Evolutionary conservation across 2,329 filamentous ascomycete species (phyloP).

Genomic region (Colletotrichum tabaci): DNA sequence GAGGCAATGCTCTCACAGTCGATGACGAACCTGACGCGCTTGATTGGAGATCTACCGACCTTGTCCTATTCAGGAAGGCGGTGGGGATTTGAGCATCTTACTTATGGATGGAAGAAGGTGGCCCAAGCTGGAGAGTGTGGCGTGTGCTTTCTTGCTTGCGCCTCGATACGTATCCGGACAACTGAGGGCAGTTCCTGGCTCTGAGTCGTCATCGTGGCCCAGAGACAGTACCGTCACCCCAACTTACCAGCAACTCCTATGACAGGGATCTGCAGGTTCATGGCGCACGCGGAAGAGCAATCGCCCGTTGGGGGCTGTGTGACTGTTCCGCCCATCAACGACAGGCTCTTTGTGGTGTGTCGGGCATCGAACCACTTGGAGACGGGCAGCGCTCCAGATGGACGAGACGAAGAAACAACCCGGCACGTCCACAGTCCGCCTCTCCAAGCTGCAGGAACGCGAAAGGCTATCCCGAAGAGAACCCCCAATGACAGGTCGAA

Average conservation of each 20-base stretch:
- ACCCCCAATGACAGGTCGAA: conserved; percentile 3
- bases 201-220: not conserved
- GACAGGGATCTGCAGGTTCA: conserved; percentile 16
- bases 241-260: not conserved
- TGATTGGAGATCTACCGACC: conserved; percentile 33
- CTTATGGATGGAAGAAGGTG: not conserved
- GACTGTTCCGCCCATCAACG: not conserved
- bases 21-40: conserved; percentile 41
- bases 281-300: conserved; percentile 19
- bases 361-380: not conserved
- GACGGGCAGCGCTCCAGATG: conserved; percentile 10
- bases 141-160: conserved; percentile 14
- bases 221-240: not conserved
- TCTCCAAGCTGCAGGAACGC: conserved; percentile 6
- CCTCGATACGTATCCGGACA: not conserved
- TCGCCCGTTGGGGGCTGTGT: conserved; percentile 18
- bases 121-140: conserved; percentile 11
- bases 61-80: conserved; percentile 26
- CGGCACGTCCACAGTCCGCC: not conserved
- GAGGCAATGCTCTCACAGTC: conserved; percentile 12
- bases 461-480: not conserved
- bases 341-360: not conserved
- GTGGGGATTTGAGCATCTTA: not conserved
- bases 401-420: not conserved
- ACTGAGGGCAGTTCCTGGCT: not conserved